These are phyloP conservation scores for Nakazawaea wyomingensis DNA, from an alignment of 805 yeast genomes.

Conservation along the genomic window DNA sequence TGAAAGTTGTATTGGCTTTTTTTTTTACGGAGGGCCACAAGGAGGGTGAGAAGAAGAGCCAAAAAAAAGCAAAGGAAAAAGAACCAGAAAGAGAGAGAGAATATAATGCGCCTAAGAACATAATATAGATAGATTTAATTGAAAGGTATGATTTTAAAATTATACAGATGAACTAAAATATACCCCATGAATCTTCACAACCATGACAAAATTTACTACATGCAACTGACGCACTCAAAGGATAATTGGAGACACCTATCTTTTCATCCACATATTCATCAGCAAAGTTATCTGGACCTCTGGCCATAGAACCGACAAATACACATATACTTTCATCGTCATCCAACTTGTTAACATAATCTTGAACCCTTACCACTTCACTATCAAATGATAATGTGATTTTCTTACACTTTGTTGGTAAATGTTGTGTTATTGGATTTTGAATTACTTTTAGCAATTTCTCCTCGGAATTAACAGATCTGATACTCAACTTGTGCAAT, in stretches of 20 bases:
- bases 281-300: constrained; percentile 96
- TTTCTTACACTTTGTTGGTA: constrained; percentile 93
- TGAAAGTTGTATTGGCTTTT: too few relatives aligned
- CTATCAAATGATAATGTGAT: constrained; percentile 92
- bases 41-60: too few relatives aligned
- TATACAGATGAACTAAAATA: constrained; percentile 30
- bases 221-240: constrained; percentile 95
- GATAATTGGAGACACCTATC: constrained; percentile 91
- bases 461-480: constrained; percentile 94
- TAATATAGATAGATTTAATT: neutral
- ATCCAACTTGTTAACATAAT: constrained; percentile 73
- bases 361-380: constrained; percentile 80
- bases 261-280: constrained; percentile 97
- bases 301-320: constrained; percentile 98
- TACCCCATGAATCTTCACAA: constrained; percentile 97
- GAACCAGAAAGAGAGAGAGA: neutral
- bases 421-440: constrained; percentile 94
- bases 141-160: neutral
- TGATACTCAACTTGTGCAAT: constrained; percentile 84
- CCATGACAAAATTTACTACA: constrained; percentile 98
- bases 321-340: constrained; percentile 94
- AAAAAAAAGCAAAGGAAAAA: too few relatives aligned
- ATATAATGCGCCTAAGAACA: neutral
- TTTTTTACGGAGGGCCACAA: too few relatives aligned
- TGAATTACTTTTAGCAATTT: constrained; percentile 89